Evolutionary conservation across 176 grass and related monocot species (phyloP).

Genomic region (Alloteropsis semialata): DNA sequence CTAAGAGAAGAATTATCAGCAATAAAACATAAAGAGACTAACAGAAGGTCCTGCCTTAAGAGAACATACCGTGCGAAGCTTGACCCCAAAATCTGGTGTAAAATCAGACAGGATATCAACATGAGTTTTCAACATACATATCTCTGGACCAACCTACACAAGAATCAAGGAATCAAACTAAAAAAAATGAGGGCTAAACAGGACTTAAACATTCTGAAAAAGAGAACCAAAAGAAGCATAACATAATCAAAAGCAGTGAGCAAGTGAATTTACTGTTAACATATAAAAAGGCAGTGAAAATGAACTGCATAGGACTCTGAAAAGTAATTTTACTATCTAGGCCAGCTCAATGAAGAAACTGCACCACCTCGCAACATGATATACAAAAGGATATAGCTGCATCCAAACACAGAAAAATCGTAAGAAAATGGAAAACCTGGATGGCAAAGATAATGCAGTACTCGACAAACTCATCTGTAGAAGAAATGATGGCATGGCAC

Average conservation of each 20-base stretch:
- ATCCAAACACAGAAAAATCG: background rate
- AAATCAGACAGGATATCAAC: constrained; percentile 91
- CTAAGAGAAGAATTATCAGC: constrained; percentile 29
- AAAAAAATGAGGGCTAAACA: background rate
- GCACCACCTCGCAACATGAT: background rate
- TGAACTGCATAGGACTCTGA: background rate
- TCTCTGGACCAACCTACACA: constrained; percentile 76
- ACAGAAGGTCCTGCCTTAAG: background rate
- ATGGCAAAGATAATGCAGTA: too few relatives aligned
- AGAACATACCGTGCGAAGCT: constrained; percentile 62
- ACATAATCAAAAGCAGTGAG: background rate
- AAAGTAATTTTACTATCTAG: background rate
- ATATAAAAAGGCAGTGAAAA: background rate
- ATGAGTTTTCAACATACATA: constrained; percentile 93
- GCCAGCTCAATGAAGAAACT: background rate
- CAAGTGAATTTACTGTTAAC: background rate
- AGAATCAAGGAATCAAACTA: background rate
- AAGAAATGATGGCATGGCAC: background rate
- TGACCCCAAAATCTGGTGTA: constrained; percentile 66
- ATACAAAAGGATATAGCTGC: background rate
- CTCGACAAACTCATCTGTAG: background rate
- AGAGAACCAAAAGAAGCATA: background rate
- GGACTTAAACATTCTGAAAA: background rate
- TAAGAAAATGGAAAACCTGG: too few relatives aligned
- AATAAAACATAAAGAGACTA: background rate